phyloP scores from a whole-genome alignment of 495 filamentous ascomycete genomes.

The Venustampulla echinocandica region DNA sequence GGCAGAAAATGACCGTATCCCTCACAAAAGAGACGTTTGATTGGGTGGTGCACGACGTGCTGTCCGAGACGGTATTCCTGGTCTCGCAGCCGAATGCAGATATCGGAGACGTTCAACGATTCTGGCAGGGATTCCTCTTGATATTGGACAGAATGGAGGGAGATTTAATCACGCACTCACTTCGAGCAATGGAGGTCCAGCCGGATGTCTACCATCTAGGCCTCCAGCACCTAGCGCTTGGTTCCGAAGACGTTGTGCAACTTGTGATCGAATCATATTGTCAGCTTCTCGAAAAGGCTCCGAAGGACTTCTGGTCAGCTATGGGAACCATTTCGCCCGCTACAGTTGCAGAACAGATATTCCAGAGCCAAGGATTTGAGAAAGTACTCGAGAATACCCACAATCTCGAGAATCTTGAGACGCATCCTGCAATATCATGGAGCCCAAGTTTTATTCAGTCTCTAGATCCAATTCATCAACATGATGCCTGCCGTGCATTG shows the following conservation, averaged over 20 bases:
- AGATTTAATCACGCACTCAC: slow-evolving; percentile 63
- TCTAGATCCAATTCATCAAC: slow-evolving; percentile 58
- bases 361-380: slow-evolving; percentile 60
- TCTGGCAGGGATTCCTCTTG: slow-evolving; percentile 66
- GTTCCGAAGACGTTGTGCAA: slow-evolving; percentile 47
- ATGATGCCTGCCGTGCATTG: slow-evolving; percentile 62
- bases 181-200: slow-evolving; percentile 65
- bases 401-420: slow-evolving; percentile 47
- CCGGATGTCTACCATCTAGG: slow-evolving; percentile 64
- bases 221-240: slow-evolving; percentile 61
- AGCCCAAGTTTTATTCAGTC: slow-evolving; percentile 67
- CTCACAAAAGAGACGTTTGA: slow-evolving; percentile 66
- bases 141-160: slow-evolving; percentile 65
- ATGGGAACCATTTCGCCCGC: slow-evolving; percentile 69
- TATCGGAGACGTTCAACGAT: slow-evolving; percentile 39
- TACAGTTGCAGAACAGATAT: slow-evolving; percentile 65
- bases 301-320: slow-evolving; percentile 76
- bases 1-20: slow-evolving; percentile 47
- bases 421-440: slow-evolving; percentile 53
- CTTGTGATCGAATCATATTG: slow-evolving; percentile 57
- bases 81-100: slow-evolving; percentile 36
- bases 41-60: slow-evolving; percentile 64
- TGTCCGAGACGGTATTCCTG: slow-evolving; percentile 36
- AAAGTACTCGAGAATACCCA: slow-evolving; percentile 48
- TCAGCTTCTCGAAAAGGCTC: slow-evolving; percentile 59